These are phyloP conservation scores for Monilinia fructicola DNA, from an alignment of 2,329 filamentous ascomycete genomes.

Conservation along the genomic window DNA sequence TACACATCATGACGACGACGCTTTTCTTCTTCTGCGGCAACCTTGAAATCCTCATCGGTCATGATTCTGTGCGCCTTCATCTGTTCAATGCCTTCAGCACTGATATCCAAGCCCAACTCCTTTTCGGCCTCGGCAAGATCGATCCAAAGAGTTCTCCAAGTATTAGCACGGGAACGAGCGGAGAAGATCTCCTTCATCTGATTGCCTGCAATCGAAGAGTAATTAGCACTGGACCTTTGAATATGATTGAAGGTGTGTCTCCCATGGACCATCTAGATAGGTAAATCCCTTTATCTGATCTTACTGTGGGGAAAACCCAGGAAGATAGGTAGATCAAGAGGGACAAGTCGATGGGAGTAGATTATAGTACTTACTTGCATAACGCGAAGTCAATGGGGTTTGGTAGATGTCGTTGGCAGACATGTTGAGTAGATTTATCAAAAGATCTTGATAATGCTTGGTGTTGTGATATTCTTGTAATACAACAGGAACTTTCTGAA, in stretches of 20 bases:
- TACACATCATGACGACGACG: slow-evolving; percentile 62
- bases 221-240: slow-evolving; percentile 15
- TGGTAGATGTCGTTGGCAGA: slow-evolving; percentile 55
- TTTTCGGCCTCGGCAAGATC: slow-evolving; percentile 79
- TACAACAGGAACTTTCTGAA: neutral
- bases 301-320: neutral
- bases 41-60: slow-evolving; percentile 74
- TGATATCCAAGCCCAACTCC: slow-evolving; percentile 77
- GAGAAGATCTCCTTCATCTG: slow-evolving; percentile 83
- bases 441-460: neutral
- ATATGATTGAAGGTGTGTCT: neutral
- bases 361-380: slow-evolving; percentile 50
- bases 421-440: slow-evolving; percentile 28
- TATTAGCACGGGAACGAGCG: slow-evolving; percentile 57
- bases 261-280: neutral
- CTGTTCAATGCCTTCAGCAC: slow-evolving; percentile 70
- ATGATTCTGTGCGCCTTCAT: slow-evolving; percentile 74
- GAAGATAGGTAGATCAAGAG: neutral
- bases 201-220: slow-evolving; percentile 19
- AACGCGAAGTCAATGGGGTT: slow-evolving; percentile 69
- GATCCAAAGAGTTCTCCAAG: slow-evolving; percentile 67
- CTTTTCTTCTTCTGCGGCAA: slow-evolving; percentile 76
- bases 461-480: neutral
- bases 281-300: neutral
- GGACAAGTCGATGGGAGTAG: neutral